Conservation (phyloP, 2,329 filamentous ascomycete species). For the Sclerotinia sclerotiorum region DNA sequence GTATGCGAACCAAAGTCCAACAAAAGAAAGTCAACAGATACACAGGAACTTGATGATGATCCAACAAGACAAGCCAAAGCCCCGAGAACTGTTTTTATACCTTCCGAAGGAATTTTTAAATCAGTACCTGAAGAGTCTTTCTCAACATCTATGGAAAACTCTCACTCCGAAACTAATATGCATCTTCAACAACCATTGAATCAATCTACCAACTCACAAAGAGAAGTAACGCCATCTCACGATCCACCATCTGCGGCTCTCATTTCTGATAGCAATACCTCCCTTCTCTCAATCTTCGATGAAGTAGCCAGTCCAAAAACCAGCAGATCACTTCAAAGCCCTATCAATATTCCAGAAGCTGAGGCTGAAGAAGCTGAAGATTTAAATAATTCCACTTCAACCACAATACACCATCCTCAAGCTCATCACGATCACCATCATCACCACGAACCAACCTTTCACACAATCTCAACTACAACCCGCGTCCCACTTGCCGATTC, state of each 20-base stretch:
- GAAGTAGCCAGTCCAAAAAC: slow-evolving; percentile 45
- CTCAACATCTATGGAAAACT: slow-evolving; percentile 34
- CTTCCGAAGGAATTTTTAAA: slow-evolving; percentile 62
- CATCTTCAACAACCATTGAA: slow-evolving; percentile 12
- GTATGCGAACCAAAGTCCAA: slow-evolving; percentile 58
- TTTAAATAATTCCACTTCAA: slow-evolving; percentile 39
- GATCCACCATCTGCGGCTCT: slow-evolving; percentile 62
- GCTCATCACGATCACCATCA: slow-evolving; percentile 34
- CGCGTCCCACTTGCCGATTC: slow-evolving; percentile 37
- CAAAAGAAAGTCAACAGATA: slow-evolving; percentile 17
- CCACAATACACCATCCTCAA: slow-evolving; percentile 14
- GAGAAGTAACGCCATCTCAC: slow-evolving; percentile 53
- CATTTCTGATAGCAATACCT: slow-evolving; percentile 54
- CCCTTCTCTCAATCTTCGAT: slow-evolving; percentile 61
- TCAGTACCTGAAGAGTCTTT: slow-evolving; percentile 46
- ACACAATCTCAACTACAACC: slow-evolving; percentile 41
- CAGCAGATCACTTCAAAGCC: slow-evolving; percentile 29
- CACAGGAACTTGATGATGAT: slow-evolving; percentile 6
- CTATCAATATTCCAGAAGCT: slow-evolving; percentile 21
- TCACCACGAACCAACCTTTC: slow-evolving; percentile 31
- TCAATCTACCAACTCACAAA: slow-evolving; percentile 1
- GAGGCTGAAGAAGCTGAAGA: slow-evolving; percentile 29
- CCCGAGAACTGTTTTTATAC: slow-evolving; percentile 50
- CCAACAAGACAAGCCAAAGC: slow-evolving; percentile 14
- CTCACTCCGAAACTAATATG: slow-evolving; percentile 20